Conservation (phyloP, 177 flowering plant genomes). For the Vitis hybrid region DNA sequence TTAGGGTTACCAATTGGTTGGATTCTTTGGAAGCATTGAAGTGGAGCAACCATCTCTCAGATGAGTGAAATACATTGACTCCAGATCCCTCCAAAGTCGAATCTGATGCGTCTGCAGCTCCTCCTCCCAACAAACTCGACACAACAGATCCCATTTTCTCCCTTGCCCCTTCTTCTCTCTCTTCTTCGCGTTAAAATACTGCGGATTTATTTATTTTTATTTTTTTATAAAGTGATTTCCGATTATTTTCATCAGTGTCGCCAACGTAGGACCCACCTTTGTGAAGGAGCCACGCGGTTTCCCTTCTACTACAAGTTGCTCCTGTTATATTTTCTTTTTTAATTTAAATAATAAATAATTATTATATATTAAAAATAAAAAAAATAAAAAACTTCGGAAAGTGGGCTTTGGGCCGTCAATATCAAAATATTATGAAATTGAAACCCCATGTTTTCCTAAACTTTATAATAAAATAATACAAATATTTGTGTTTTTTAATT, state of each 20-base stretch:
- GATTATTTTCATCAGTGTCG: neutral
- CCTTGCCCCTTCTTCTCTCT: neutral
- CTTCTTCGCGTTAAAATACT: no score
- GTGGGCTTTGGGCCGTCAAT: no score
- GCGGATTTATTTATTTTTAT: neutral
- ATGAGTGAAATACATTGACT: slow-evolving; percentile 47
- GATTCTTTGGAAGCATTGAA: slow-evolving; percentile 45
- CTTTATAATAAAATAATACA: no score
- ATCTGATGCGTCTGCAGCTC: slow-evolving; percentile 8
- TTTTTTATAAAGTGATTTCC: neutral
- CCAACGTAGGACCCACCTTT: neutral
- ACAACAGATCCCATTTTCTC: slow-evolving; percentile 29
- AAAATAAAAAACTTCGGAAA: no score
- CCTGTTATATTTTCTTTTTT: neutral
- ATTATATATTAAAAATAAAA: no score
- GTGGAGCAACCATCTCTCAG: slow-evolving; percentile 56
- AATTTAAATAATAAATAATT: neutral
- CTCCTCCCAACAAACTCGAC: slow-evolving; percentile 24
- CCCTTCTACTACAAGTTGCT: neutral
- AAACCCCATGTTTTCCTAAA: no score
- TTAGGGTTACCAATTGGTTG: slow-evolving; percentile 42
- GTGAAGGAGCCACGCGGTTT: neutral
- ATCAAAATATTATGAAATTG: no score
- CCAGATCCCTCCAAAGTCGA: slow-evolving; percentile 28
- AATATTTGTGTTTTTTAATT: no score